Evolutionary conservation across 2,329 filamentous ascomycete genomes (phyloP), one percentile per base, ranked within the genome.

Genomic region (Aspergillus hortae): DNA sequence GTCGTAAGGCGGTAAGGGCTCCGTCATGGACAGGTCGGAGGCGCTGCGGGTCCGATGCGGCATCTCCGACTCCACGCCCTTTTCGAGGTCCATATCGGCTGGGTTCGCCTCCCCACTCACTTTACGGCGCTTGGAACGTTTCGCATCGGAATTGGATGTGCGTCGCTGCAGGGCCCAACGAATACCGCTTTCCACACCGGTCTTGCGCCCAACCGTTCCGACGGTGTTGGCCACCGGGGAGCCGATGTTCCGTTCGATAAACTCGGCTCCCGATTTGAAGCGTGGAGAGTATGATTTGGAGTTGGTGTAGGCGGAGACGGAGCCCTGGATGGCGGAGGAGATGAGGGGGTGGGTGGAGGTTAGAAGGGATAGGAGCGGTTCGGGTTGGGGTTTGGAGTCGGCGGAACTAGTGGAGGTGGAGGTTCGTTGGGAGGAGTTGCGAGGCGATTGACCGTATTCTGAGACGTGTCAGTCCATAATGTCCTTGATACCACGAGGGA

Each of bases 211-310:
- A 5, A 96, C 89, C 0, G 85, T 88, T 12, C 89, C 89, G 27
- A 96, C 89, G 0, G 90, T 94, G 65, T 89, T 94, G 48, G 89
- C 89, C 48, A 96, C 84, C 1, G 90, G 91, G 1, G 88, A 78
- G 11, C 81, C 89, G 47, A 96, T 84, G 60, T 90, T 92, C 44
- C 89, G 87, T 70, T 97, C 92, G 17, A 96, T 86, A 62, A 95
- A 90, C 68, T 96, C 90, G 45, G 90, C 92, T 55, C 91, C 84
- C n/a, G 89, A 88, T 69, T 89, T 91, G 67, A 96, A 90, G 2
- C 88, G 83, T 0, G 92, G 91, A 1, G 90, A 95, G 64, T 92
- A 95, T 60, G 92, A 90, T 72, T 97, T 96, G 10, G 89, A 91
- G 2, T 82, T 86, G 25, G 88, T 87, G 68, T 97, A 97, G 1